Percentiles rank a stretch among this genome's conserved stretches.
Conservation (phyloP, 163 green algal genomes). For the Scenedesmus sp. region DNA sequence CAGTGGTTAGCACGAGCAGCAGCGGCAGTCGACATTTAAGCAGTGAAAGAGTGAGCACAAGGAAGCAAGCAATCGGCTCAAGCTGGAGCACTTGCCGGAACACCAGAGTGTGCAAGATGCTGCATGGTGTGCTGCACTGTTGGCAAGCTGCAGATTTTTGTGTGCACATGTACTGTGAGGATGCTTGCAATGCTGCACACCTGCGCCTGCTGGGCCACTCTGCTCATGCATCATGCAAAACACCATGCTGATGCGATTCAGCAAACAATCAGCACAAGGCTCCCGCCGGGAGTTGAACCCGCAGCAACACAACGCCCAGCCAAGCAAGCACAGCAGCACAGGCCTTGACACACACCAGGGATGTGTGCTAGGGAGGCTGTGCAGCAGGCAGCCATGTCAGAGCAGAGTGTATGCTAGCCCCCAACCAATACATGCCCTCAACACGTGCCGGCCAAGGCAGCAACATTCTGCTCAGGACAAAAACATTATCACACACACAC, state of each 20-base stretch:
- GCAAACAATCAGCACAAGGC: neutral
- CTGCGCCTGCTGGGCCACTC: neutral
- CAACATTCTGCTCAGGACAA: too few species aligned
- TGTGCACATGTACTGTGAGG: too few species aligned
- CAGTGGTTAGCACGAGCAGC: neutral
- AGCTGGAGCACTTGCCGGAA: too few species aligned
- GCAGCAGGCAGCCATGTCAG: neutral
- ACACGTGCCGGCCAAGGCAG: neutral
- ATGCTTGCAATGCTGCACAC: too few species aligned
- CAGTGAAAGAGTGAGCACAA: too few species aligned
- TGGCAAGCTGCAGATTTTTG: too few species aligned
- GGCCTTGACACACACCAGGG: neutral
- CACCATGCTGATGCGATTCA: neutral
- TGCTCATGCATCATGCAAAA: neutral
- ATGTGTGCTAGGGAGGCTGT: neutral
- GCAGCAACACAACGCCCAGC: neutral
- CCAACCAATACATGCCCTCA: neutral
- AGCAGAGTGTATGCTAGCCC: neutral
- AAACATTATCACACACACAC: neutral
- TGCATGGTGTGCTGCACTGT: too few species aligned
- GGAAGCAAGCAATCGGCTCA: too few species aligned
- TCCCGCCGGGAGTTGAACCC: conserved; percentile 43
- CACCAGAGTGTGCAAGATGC: too few species aligned
- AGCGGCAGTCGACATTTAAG: neutral
- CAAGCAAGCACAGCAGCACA: neutral